phyloP scores from a whole-genome alignment of 352 stramenopile genomes.

The Phytophthora europaea region DNA sequence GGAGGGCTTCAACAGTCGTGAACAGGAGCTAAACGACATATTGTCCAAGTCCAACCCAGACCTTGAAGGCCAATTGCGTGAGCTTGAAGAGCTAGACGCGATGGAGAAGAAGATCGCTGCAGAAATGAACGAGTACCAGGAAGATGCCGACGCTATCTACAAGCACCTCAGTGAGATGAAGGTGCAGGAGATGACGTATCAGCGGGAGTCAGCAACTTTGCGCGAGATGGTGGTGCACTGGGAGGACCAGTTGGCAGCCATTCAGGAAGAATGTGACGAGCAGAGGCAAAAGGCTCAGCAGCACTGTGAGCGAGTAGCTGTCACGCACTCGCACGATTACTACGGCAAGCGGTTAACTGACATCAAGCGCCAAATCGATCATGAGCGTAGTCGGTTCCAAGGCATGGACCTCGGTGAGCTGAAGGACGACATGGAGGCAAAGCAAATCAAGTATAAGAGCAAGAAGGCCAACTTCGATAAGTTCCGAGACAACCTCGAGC shows the following conservation, averaged over 20 bases:
- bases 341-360: conserved; percentile 85
- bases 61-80: conserved; percentile 63
- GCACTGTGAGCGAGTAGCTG: conserved; percentile 75
- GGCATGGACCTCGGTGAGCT: conserved; percentile 87
- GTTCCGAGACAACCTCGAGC: conserved; percentile 70
- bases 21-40: conserved; percentile 66
- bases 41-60: conserved; percentile 77
- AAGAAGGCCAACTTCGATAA: conserved; percentile 75
- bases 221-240: conserved; percentile 63
- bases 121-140: conserved; percentile 66
- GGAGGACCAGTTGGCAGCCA: conserved; percentile 56
- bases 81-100: conserved; percentile 65
- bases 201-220: conserved; percentile 54
- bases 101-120: conserved; percentile 59
- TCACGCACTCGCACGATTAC: conserved; percentile 75
- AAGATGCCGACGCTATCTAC: conserved; percentile 74
- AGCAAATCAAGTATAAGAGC: conserved; percentile 69
- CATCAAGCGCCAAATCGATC: conserved; percentile 82
- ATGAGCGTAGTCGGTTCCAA: conserved; percentile 79
- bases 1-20: conserved; percentile 42
- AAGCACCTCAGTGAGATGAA: conserved; percentile 83
- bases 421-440: conserved; percentile 79
- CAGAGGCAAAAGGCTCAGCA: conserved; percentile 64
- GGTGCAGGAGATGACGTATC: conserved; percentile 71
- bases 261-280: conserved; percentile 71